Base-by-base conservation (phyloP, 495 filamentous ascomycete species). In the Lineolata rhizophorae region DNA sequence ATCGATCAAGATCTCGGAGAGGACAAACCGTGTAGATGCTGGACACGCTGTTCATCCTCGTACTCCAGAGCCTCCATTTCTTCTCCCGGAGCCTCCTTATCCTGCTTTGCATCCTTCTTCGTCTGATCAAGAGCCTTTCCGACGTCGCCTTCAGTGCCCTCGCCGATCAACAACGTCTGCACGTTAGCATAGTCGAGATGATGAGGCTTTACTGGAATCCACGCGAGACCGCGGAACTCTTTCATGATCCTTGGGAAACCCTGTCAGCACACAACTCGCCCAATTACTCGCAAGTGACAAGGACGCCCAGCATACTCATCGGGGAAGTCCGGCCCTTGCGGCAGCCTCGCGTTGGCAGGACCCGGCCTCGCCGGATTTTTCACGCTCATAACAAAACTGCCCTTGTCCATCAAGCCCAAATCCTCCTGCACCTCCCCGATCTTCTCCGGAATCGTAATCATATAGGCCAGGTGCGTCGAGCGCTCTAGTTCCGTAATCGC, bases 161-260 rank as follows among this genome's bases (percentile, higher is more conserved):
- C 72, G 14, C 85, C 84, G 38, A 92, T 70, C 37, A 93, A 60
- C 12, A 93, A 54, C 32, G 92, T 67, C 46, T 93, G 82, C 0
- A 79, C 65, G 41, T 81, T 77, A 15, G 62, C 61, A 45, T 76
- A 81, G 36, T 91, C 65, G 28, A 93, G 57, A 44, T 84, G 68
- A 33, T 83, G 67, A 0, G 82, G 79, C 34, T 68, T 53, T 5
- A 79, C 55, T 1, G 76, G 66, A 22, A 70, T 57, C 85, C 82
- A 93, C 27, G 73, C 65, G 3, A 70, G 62, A 3, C 66, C 66
- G 13, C 59, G 50, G 43, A 93, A 95, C 37, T 81, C 77, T 11
- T 81, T 64, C 9, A 65, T 54, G 5, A 93, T n/a, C n/a, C n/a
- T n/a, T n/a, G n/a, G n/a, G n/a, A n/a, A n/a, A n/a, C n/a, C n/a